phyloP scores from a whole-genome alignment of 768 basidiomycete genomes.

The Tubosaeta sp. region DNA sequence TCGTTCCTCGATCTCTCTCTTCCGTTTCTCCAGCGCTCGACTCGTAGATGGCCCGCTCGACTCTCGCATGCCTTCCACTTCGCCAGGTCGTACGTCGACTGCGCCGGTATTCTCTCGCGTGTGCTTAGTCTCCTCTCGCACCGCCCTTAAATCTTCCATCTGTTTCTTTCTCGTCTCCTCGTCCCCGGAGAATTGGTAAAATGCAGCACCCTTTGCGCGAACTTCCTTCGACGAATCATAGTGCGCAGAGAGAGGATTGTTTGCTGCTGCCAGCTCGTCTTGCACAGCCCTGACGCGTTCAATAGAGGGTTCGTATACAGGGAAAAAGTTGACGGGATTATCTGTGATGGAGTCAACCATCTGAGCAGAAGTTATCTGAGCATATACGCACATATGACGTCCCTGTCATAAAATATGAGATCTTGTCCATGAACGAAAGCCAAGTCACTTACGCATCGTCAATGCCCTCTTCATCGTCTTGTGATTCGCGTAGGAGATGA shows the following conservation, averaged over 20 bases:
- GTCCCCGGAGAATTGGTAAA: constrained; percentile 87
- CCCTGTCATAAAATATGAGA: constrained; percentile 35
- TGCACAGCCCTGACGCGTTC: constrained; percentile 76
- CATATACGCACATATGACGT: constrained; percentile 49
- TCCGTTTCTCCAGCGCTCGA: constrained; percentile 61
- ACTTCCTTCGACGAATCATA: constrained; percentile 83
- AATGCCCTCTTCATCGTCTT: constrained; percentile 35
- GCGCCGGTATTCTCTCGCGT: constrained; percentile 58
- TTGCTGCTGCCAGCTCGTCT: constrained; percentile 59
- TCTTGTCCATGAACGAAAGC: background rate
- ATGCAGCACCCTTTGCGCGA: constrained; percentile 84
- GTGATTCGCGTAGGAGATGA: constrained; percentile 45
- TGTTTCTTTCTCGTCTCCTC: constrained; percentile 73
- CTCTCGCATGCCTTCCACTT: constrained; percentile 70
- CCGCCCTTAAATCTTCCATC: constrained; percentile 74
- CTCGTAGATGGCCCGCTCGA: constrained; percentile 36
- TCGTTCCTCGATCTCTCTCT: constrained; percentile 69
- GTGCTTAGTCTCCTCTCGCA: constrained; percentile 68
- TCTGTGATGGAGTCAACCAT: constrained; percentile 38
- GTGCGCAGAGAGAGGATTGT: constrained; percentile 69
- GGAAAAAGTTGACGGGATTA: constrained; percentile 82
- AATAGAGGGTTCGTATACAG: constrained; percentile 78
- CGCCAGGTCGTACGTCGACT: constrained; percentile 59
- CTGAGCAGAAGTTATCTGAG: background rate
- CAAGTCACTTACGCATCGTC: constrained; percentile 53